Conservation (phyloP, 768 basidiomycete species). For the Pleurotus eryngii region DNA sequence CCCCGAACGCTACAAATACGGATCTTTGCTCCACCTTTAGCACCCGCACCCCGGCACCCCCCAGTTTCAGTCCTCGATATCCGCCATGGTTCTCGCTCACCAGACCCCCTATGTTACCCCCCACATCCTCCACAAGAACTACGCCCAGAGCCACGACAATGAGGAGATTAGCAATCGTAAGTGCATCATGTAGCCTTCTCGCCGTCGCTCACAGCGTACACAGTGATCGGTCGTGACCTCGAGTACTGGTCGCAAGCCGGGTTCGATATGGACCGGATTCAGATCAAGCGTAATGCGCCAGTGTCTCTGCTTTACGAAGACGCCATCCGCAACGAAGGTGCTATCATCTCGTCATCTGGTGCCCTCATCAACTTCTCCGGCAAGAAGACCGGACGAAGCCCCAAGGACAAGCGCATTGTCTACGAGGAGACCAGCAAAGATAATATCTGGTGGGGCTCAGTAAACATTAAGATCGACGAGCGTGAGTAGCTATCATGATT, state of each 20-base stretch:
- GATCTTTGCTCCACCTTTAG: constrained; percentile 16
- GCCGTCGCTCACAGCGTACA: constrained; percentile 5
- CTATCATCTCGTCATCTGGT: constrained; percentile 93
- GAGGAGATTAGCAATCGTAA: constrained; percentile 46
- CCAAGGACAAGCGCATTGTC: constrained; percentile 99
- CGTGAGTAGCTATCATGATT: constrained; percentile 44
- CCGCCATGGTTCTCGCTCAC: constrained; percentile 64
- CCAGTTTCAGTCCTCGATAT: neutral
- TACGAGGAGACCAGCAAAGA: constrained; percentile 96
- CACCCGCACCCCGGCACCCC: constrained; percentile 13
- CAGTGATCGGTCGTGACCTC: constrained; percentile 90
- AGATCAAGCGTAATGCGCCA: constrained; percentile 91
- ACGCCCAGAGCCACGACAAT: constrained; percentile 70
- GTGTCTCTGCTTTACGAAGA: constrained; percentile 94
- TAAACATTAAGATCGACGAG: constrained; percentile 99
- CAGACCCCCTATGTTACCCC: constrained; percentile 86
- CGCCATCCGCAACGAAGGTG: constrained; percentile 97
- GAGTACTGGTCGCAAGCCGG: constrained; percentile 98
- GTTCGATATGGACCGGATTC: constrained; percentile 97
- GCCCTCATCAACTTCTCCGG: constrained; percentile 99
- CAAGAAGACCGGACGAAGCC: constrained; percentile 96
- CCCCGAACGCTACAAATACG: neutral
- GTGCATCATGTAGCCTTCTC: neutral
- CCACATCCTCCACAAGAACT: constrained; percentile 84
- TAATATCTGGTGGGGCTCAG: constrained; percentile 98